phyloP scores from a whole-genome alignment of 441 rosid genomes.

The Croton laevigatus region DNA sequence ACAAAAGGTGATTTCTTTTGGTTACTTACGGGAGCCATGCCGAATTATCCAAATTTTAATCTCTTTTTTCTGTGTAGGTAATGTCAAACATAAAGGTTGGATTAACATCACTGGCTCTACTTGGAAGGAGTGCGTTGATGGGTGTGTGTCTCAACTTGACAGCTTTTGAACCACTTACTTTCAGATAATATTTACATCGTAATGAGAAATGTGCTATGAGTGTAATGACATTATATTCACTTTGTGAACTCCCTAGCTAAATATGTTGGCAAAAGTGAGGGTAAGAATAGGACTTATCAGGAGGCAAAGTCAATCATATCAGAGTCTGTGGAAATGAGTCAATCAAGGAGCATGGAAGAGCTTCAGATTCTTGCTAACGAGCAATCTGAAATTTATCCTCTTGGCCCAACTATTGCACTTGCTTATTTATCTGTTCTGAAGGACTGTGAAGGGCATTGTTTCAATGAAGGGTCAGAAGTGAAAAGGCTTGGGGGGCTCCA shows the following conservation, averaged over 20 bases:
- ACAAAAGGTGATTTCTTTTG: slow-evolving; percentile 49
- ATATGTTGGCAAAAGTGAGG: slow-evolving; percentile 91
- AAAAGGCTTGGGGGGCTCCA: slow-evolving; percentile 97
- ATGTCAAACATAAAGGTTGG: slow-evolving; percentile 79
- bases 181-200: slow-evolving; percentile 9
- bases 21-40: slow-evolving; percentile 11
- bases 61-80: slow-evolving; percentile 44
- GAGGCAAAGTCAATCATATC: slow-evolving; percentile 71
- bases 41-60: slow-evolving; percentile 21
- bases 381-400: slow-evolving; percentile 88
- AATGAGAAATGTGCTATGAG: slow-evolving; percentile 2
- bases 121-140: slow-evolving; percentile 79
- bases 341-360: slow-evolving; percentile 53
- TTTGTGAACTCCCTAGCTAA: slow-evolving; percentile 55
- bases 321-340: slow-evolving; percentile 83
- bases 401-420: slow-evolving; percentile 84
- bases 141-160: slow-evolving; percentile 48
- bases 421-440: slow-evolving; percentile 80
- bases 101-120: slow-evolving; percentile 77
- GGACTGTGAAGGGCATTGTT: slow-evolving; percentile 90
- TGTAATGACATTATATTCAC: slow-evolving; percentile 7
- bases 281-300: slow-evolving; percentile 72
- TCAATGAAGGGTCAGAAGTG: slow-evolving; percentile 86
- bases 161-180: slow-evolving; percentile 16
- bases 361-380: slow-evolving; percentile 68